Percentiles rank a stretch among this genome's conserved stretches.
Conservation (phyloP, 2,329 filamentous ascomycete species). For the Fusarium nanum region DNA sequence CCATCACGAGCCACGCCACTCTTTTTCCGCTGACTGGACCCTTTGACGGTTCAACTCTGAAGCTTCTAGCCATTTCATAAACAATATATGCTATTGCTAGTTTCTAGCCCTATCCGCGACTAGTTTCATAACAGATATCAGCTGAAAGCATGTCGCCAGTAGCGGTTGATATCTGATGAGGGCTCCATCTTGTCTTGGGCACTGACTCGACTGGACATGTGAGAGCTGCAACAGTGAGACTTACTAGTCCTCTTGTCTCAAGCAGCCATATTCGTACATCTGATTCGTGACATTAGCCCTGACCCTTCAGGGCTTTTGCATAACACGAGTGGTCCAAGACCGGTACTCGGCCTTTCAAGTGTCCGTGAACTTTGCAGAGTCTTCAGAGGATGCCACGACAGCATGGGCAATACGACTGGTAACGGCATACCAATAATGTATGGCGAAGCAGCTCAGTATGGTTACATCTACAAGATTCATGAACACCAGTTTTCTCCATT, state of each 20-base stretch:
- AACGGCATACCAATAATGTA: neutral
- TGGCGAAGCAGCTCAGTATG: neutral
- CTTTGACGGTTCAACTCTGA: neutral
- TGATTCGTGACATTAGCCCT: conserved; percentile 29
- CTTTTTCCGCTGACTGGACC: neutral
- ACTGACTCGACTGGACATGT: conserved; percentile 20
- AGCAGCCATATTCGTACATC: conserved; percentile 19
- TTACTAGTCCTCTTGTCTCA: conserved; percentile 34
- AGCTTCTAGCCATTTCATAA: neutral
- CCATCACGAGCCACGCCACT: conserved; percentile 38
- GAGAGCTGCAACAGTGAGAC: conserved; percentile 24
- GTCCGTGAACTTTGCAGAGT: conserved; percentile 19
- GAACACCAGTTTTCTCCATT: neutral
- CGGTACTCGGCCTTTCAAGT: conserved; percentile 25
- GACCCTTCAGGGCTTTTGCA: conserved; percentile 25
- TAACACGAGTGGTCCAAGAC: conserved; percentile 37
- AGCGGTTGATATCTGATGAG: conserved; percentile 7
- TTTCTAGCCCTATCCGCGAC: neutral
- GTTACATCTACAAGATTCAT: neutral
- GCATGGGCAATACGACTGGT: conserved; percentile 17
- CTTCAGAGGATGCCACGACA: conserved; percentile 37
- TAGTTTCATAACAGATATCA: neutral
- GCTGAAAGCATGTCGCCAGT: conserved; percentile 7
- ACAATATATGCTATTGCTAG: neutral
- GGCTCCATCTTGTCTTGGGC: conserved; percentile 9